These are phyloP conservation scores for Ceratocystis eucalypticola DNA, from an alignment of 2,329 filamentous ascomycete genomes.

Conservation along the genomic window DNA sequence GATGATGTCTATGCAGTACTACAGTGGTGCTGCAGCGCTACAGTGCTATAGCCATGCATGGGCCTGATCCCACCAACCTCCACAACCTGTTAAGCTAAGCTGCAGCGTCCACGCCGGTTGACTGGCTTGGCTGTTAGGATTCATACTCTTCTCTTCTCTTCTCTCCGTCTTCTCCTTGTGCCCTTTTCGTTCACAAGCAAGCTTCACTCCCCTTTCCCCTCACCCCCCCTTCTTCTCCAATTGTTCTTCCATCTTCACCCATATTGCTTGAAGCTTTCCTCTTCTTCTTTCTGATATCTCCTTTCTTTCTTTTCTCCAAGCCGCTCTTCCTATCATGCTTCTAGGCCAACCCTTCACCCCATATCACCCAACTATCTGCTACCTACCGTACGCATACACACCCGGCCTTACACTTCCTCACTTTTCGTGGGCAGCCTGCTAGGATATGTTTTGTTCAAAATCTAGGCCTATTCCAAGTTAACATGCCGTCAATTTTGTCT, in stretches of 20 bases:
- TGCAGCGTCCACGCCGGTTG: not conserved
- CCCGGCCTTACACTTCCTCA: not conserved
- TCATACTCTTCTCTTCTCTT: not conserved
- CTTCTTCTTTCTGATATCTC: not conserved
- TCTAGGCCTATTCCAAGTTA: conserved; percentile 2
- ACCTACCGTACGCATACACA: not conserved
- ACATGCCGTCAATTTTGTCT: not conserved
- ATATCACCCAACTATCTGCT: not conserved
- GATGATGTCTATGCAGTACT: not conserved
- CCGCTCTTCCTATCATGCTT: not conserved
- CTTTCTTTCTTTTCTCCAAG: not conserved
- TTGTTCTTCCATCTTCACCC: no score
- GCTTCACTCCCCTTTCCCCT: no score
- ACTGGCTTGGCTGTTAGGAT: not conserved
- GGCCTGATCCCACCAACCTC: not conserved
- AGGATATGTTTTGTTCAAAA: conserved; percentile 5
- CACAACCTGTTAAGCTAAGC: not conserved
- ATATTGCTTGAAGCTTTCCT: no score
- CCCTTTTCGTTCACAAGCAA: not conserved
- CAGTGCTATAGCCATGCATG: not conserved
- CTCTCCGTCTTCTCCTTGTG: not conserved
- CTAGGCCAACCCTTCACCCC: not conserved
- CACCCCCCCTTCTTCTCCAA: no score
- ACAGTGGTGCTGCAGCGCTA: not conserved
- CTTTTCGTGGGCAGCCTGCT: not conserved